Percentiles rank a stretch among this genome's conserved stretches.
These are phyloP conservation scores for Mesembryanthemum crystallinum DNA, from an alignment of 148 eudicot genomes.

Conservation along the genomic window DNA sequence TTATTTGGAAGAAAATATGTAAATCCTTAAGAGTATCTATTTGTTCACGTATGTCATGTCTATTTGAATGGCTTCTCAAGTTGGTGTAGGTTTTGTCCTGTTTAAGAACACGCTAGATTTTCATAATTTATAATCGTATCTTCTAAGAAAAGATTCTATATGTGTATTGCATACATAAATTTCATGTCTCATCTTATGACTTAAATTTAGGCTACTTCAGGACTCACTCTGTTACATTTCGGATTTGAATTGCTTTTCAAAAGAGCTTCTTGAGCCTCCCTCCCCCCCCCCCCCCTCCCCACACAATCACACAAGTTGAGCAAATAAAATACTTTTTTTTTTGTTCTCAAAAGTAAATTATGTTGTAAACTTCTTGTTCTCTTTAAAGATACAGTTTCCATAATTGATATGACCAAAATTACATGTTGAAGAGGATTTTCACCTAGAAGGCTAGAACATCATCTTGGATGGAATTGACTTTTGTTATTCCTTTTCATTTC, in stretches of 20 bases:
- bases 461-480: neutral
- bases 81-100: neutral
- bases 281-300: neutral
- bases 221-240: no score
- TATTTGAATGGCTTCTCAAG: neutral
- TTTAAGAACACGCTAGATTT: neutral
- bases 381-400: neutral
- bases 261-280: constrained; percentile 5
- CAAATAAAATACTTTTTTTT: neutral
- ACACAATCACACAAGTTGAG: neutral
- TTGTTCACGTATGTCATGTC: neutral
- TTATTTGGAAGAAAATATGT: neutral
- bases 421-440: neutral
- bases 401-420: neutral
- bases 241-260: neutral
- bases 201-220: neutral
- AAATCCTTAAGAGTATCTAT: neutral
- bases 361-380: neutral
- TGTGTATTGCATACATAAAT: neutral
- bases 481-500: neutral
- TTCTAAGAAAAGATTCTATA: neutral
- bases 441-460: no score
- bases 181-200: neutral
- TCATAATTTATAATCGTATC: neutral
- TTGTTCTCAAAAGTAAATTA: neutral